Conservation (phyloP, 1,139 yeast species). For the Hyphopichia burtonii region DNA sequence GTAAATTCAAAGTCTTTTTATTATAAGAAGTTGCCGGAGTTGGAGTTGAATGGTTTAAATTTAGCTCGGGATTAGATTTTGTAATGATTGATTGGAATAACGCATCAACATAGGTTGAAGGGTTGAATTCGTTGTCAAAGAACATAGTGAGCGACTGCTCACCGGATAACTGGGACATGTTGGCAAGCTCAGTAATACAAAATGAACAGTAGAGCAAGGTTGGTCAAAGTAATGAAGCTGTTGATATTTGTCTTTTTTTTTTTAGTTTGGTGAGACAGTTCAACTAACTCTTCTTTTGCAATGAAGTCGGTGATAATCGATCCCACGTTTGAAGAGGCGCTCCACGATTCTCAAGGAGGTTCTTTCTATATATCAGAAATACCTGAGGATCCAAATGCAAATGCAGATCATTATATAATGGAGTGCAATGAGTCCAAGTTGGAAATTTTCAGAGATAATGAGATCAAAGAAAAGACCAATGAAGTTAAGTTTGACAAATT, state of each 20-base stretch:
- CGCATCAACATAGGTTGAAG: conserved; percentile 38
- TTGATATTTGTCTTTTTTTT: background rate
- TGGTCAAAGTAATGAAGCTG: too few species aligned
- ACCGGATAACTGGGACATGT: conserved; percentile 4
- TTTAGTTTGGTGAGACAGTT: background rate
- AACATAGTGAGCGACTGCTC: conserved; percentile 34
- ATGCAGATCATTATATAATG: background rate
- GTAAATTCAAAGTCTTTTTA: conserved; percentile 21
- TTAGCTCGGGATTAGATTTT: conserved; percentile 7
- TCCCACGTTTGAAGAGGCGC: background rate
- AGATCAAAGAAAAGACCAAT: background rate
- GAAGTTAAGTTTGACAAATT: background rate
- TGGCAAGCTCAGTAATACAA: too few species aligned
- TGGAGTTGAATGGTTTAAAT: background rate
- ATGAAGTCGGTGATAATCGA: background rate
- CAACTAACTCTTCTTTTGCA: background rate
- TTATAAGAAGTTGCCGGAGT: conserved; percentile 14
- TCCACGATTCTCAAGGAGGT: background rate
- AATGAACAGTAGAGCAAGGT: too few species aligned
- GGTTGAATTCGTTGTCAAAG: conserved; percentile 40
- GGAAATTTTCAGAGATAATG: background rate
- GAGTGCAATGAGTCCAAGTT: background rate
- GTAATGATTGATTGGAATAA: conserved; percentile 26
- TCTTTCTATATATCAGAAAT: background rate
- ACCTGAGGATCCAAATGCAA: background rate